Conservation (phyloP, 139 green algal species). For the Asterochloris erici region DNA sequence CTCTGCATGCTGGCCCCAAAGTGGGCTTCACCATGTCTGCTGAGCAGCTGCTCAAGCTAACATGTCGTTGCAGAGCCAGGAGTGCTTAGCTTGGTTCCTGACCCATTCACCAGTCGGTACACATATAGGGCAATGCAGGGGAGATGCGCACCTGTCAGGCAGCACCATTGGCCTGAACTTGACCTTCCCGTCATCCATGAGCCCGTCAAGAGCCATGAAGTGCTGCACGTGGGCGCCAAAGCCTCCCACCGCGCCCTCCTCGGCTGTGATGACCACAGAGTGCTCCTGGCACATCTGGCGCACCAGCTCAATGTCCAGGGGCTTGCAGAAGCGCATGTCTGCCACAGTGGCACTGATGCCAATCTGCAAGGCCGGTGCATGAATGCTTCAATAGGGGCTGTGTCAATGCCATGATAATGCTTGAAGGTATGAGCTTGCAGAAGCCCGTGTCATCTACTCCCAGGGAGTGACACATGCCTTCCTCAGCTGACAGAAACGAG, state of each 20-base stretch:
- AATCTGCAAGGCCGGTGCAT: slow-evolving; percentile 21
- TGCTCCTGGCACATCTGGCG: slow-evolving; percentile 75
- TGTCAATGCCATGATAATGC: too few species aligned
- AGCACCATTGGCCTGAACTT: slow-evolving; percentile 95
- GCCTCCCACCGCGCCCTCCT: slow-evolving; percentile 95
- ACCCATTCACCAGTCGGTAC: too few species aligned
- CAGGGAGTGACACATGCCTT: too few species aligned
- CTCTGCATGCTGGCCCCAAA: slow-evolving; percentile 81
- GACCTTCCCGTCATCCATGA: slow-evolving; percentile 86
- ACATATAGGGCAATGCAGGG: too few species aligned
- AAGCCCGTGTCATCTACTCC: too few species aligned
- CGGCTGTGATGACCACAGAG: slow-evolving; percentile 89
- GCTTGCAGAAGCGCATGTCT: slow-evolving; percentile 92
- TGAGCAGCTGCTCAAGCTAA: too few species aligned
- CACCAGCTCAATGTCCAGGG: slow-evolving; percentile 85
- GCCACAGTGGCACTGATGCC: slow-evolving; percentile 64
- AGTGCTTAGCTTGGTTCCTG: too few species aligned
- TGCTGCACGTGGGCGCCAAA: slow-evolving; percentile 86
- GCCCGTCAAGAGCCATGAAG: slow-evolving; percentile 84
- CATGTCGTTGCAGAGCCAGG: too few species aligned
- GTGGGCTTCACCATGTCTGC: too few species aligned
- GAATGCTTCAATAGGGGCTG: too few species aligned
- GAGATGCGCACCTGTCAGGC: slow-evolving; percentile 64
- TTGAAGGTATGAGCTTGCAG: too few species aligned
- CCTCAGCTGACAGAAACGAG: too few species aligned